phyloP scores from a whole-genome alignment of 148 eudicot genomes.

The Polygonum maritimum region DNA sequence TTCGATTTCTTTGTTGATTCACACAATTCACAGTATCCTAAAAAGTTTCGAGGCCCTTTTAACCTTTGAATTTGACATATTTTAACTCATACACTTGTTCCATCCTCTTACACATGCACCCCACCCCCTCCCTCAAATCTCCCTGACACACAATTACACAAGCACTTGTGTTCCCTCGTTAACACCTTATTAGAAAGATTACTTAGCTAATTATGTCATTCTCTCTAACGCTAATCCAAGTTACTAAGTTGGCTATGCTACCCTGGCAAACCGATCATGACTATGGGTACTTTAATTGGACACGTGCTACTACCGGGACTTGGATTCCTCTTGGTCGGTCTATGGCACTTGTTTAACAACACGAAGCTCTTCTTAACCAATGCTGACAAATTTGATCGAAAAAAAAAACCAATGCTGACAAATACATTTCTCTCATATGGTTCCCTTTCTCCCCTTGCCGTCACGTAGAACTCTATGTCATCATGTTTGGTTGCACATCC shows the following conservation, averaged over 20 bases:
- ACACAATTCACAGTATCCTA: too few species aligned
- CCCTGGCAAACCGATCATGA: neutral
- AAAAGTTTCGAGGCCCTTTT: neutral
- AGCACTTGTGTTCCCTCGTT: neutral
- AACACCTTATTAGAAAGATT: neutral
- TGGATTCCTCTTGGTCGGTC: slow-evolving; percentile 51
- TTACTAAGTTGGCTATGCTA: too few species aligned
- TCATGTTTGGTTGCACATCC: slow-evolving; percentile 33
- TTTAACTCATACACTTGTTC: neutral
- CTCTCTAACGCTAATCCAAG: too few species aligned
- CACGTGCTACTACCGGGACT: slow-evolving; percentile 62
- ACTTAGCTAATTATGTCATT: too few species aligned
- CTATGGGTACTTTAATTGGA: slow-evolving; percentile 62
- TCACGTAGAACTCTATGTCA: slow-evolving; percentile 55
- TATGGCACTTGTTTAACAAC: slow-evolving; percentile 71
- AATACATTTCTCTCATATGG: slow-evolving; percentile 52
- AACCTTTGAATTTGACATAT: neutral
- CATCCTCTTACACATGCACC: neutral
- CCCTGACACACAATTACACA: neutral
- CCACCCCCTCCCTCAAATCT: neutral
- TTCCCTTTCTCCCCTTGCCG: slow-evolving; percentile 31
- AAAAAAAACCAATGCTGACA: slow-evolving; percentile 22
- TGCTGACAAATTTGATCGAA: slow-evolving; percentile 30
- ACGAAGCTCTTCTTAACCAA: slow-evolving; percentile 35
- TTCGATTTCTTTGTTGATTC: too few species aligned